A percentile compares a stretch with the other conserved stretches of the same genome.
Conservation (phyloP, 139 green algal species). For the Chlamydomonas schloesseri region DNA sequence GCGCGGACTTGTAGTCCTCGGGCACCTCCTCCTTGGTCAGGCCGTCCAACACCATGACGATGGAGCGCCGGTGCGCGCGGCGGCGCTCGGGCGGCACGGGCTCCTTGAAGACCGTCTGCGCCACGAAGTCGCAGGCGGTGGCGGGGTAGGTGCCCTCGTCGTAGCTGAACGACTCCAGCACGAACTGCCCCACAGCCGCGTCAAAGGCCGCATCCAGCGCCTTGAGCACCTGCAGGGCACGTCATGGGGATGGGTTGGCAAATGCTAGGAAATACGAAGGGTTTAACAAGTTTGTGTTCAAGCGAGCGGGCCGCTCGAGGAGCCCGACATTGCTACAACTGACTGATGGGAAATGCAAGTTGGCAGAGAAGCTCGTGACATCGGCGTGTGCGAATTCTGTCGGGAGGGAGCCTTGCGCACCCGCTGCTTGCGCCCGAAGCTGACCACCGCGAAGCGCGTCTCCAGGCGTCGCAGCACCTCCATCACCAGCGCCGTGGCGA, state of each 20-base stretch:
- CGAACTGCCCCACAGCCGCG: slow-evolving; percentile 36
- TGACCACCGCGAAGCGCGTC: slow-evolving; percentile 51
- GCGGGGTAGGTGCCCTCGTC: slow-evolving; percentile 54
- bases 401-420: not conserved
- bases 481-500: slow-evolving; percentile 54
- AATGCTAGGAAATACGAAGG: too few relatives aligned
- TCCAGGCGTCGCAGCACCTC: slow-evolving; percentile 57
- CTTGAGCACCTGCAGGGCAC: slow-evolving; percentile 59
- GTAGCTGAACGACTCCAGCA: slow-evolving; percentile 48
- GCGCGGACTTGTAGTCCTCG: slow-evolving; percentile 51
- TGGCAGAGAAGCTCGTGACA: too few relatives aligned
- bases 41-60: slow-evolving; percentile 61
- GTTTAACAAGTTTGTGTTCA: too few relatives aligned
- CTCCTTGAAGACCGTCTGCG: slow-evolving; percentile 45
- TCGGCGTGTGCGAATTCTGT: too few relatives aligned
- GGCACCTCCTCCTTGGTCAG: slow-evolving; percentile 55
- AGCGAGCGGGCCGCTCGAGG: too few relatives aligned
- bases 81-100: not conserved
- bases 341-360: too few relatives aligned
- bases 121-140: slow-evolving; percentile 49
- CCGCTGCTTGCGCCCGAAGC: slow-evolving; percentile 53
- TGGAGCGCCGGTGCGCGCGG: not conserved
- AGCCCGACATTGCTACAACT: too few relatives aligned
- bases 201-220: slow-evolving; percentile 42
- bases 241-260: too few relatives aligned